These are phyloP conservation scores for Backusella macrospora DNA, from an alignment of 192 early-diverging fungal species.

Conservation along the genomic window DNA sequence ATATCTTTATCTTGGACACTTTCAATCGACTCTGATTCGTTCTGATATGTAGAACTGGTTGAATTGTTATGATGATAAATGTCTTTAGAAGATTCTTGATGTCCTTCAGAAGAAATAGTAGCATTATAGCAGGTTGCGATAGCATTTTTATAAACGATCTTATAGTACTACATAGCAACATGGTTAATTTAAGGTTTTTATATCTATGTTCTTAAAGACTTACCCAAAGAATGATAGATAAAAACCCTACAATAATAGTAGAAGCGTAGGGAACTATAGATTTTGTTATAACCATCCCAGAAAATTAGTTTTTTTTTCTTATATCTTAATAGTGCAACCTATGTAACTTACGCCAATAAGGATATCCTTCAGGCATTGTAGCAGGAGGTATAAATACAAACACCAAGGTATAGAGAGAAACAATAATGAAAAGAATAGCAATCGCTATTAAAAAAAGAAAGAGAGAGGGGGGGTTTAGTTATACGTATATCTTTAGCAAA, in stretches of 20 bases:
- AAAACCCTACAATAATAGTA: not conserved
- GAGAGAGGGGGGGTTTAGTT: no score
- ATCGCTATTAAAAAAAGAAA: not conserved
- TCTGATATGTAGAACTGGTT: not conserved
- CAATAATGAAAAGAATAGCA: not conserved
- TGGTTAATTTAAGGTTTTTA: not conserved
- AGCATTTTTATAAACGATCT: not conserved
- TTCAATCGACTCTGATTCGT: not conserved
- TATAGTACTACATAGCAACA: not conserved
- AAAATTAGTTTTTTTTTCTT: not conserved
- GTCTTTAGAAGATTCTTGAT: not conserved
- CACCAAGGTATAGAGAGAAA: constrained; percentile 19
- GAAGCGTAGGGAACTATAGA: not conserved
- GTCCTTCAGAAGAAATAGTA: not conserved
- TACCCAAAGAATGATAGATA: not conserved
- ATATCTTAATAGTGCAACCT: not conserved
- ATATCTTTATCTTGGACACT: not conserved
- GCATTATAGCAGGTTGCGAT: not conserved
- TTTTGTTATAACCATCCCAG: not conserved
- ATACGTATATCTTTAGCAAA: not conserved
- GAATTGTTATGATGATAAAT: not conserved
- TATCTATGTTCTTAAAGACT: not conserved
- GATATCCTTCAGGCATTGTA: constrained; percentile 14
- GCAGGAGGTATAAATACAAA: constrained; percentile 22
- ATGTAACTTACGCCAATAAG: constrained; percentile 17